Evolutionary conservation across 1,284 basidiomycete genomes (phyloP).

Genomic region (Boletellus dicymbophilus): DNA sequence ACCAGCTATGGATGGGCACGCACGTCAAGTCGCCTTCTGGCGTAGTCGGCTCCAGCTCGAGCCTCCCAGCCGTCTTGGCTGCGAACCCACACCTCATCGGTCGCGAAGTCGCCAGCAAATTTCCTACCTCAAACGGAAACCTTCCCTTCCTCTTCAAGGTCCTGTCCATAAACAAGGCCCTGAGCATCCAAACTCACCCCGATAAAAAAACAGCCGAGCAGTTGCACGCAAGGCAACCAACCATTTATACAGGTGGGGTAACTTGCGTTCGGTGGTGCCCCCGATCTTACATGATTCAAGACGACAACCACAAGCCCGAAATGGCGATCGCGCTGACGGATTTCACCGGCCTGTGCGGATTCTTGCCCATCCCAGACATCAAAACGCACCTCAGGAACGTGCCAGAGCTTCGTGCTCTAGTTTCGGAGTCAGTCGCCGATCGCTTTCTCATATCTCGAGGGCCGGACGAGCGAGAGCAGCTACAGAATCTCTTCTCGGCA

Average conservation of each 20-base stretch:
- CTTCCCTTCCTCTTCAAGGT: conserved; percentile 95
- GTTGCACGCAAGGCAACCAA: conserved; percentile 75
- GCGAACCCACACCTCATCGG: conserved; percentile 74
- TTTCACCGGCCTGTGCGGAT: conserved; percentile 92
- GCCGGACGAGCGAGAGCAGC: conserved; percentile 47
- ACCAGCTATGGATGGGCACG: conserved; percentile 98
- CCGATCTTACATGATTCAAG: conserved; percentile 32
- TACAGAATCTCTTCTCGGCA: conserved; percentile 68
- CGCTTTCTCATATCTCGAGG: conserved; percentile 50
- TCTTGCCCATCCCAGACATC: conserved; percentile 78
- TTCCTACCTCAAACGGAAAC: conserved; percentile 65
- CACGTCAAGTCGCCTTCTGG: conserved; percentile 88
- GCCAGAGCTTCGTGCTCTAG: conserved; percentile 78
- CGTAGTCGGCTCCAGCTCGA: conserved; percentile 45
- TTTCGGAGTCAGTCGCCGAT: conserved; percentile 57
- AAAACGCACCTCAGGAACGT: conserved; percentile 66
- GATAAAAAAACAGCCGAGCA: conserved; percentile 87
- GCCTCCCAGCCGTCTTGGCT: conserved; percentile 65
- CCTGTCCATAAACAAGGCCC: conserved; percentile 90
- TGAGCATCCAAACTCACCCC: conserved; percentile 98
- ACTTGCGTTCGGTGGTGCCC: neutral
- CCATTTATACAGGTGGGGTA: conserved; percentile 85
- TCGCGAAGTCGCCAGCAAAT: conserved; percentile 58
- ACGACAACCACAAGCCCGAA: conserved; percentile 96
- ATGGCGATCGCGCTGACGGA: conserved; percentile 96